These are phyloP conservation scores for Filobasidium floriforme DNA, from an alignment of 768 basidiomycete species.

Conservation along the genomic window DNA sequence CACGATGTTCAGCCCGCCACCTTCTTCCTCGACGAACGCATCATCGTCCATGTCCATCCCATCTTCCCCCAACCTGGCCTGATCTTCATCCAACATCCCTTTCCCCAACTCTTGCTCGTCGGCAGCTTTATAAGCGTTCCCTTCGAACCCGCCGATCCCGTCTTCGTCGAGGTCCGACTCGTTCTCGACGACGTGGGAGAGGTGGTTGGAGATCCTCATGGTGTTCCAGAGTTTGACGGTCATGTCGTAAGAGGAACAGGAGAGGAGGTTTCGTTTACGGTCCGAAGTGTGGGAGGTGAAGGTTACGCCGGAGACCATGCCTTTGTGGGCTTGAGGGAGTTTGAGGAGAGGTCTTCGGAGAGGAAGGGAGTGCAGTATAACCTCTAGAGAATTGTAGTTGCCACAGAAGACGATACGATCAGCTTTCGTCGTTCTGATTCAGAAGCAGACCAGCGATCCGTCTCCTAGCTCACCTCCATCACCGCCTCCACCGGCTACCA, in stretches of 20 bases:
- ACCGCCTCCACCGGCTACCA: constrained; percentile 86
- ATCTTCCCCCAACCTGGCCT: constrained; percentile 34
- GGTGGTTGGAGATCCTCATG: constrained; percentile 33
- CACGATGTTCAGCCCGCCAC: constrained; percentile 36
- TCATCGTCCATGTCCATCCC: constrained; percentile 31
- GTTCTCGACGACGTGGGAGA: constrained; percentile 34
- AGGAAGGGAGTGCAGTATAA: constrained; percentile 64
- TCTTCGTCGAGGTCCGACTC: constrained; percentile 37
- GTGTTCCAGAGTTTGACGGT: constrained; percentile 45
- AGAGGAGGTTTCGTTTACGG: constrained; percentile 42
- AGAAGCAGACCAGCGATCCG: too few species aligned
- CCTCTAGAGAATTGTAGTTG: constrained; percentile 49
- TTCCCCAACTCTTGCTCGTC: constrained; percentile 18
- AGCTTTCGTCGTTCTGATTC: background rate
- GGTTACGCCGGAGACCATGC: constrained; percentile 45
- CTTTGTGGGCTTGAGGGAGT: constrained; percentile 44
- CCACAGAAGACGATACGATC: constrained; percentile 7
- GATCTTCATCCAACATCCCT: constrained; percentile 35
- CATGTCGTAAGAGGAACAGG: constrained; percentile 42
- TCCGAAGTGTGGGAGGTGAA: constrained; percentile 42
- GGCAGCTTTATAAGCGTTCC: constrained; percentile 37
- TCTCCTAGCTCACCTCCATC: constrained; percentile 68
- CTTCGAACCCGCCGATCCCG: constrained; percentile 23
- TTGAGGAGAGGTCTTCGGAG: constrained; percentile 42
- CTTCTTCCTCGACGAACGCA: constrained; percentile 34